These are phyloP conservation scores for Trametes maxima DNA, from an alignment of 768 basidiomycete species.

Conservation along the genomic window DNA sequence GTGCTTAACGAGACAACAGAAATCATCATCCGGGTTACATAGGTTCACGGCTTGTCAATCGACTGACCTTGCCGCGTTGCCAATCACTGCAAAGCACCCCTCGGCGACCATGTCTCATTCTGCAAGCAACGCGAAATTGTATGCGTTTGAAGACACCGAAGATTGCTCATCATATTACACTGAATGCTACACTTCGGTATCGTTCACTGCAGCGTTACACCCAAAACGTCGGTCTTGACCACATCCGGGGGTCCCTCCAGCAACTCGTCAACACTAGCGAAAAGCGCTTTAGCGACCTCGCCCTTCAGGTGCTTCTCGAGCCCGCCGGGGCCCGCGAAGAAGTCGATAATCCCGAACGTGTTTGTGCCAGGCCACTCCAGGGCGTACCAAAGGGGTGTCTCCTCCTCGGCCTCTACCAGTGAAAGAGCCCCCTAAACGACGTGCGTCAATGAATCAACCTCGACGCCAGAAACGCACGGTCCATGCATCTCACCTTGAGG, in stretches of 20 bases:
- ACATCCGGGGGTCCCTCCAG: conserved; percentile 36
- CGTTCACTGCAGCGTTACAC: conserved; percentile 25
- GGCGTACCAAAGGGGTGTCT: conserved; percentile 43
- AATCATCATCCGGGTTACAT: no score
- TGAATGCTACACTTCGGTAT: no score
- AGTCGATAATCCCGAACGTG: conserved; percentile 42
- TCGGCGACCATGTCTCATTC: neutral
- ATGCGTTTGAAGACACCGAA: no score
- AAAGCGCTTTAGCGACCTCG: conserved; percentile 39
- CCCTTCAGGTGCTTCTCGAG: conserved; percentile 39
- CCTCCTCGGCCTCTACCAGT: conserved; percentile 38
- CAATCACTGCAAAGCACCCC: no score
- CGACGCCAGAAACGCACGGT: neutral
- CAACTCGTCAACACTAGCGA: conserved; percentile 36
- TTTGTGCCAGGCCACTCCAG: conserved; percentile 40
- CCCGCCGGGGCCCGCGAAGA: conserved; percentile 39
- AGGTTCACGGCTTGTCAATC: no score
- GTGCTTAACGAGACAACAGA: no score
- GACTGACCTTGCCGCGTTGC: no score
- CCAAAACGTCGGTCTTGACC: conserved; percentile 38
- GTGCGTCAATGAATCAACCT: no score
- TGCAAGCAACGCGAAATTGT: no score
- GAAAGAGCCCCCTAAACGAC: conserved; percentile 34
- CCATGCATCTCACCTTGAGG: conserved; percentile 34
- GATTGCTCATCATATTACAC: no score